phyloP scores from a whole-genome alignment of 768 basidiomycete genomes.

The Tylopilus cervinicoccineus region DNA sequence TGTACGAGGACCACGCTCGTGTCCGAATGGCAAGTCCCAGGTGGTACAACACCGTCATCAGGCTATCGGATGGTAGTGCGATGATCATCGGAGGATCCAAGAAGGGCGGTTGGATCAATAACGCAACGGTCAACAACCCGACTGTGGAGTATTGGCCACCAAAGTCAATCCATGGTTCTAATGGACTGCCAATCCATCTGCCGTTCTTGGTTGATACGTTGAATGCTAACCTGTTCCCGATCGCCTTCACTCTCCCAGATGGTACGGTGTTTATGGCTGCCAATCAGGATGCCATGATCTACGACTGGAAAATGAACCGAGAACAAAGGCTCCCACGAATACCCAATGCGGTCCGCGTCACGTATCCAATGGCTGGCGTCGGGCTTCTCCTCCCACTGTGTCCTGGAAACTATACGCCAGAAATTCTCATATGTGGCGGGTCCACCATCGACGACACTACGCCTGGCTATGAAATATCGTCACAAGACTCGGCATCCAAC shows the following conservation, averaged over 20 bases:
- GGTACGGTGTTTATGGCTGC: slow-evolving; percentile 73
- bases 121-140: slow-evolving; percentile 74
- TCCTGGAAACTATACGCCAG: slow-evolving; percentile 60
- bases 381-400: slow-evolving; percentile 70
- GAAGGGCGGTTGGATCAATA: slow-evolving; percentile 86
- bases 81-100: slow-evolving; percentile 81
- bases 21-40: slow-evolving; percentile 74
- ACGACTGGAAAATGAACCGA: slow-evolving; percentile 63
- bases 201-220: slow-evolving; percentile 67
- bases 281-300: slow-evolving; percentile 75
- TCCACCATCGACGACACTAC: slow-evolving; percentile 59
- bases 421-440: slow-evolving; percentile 76
- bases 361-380: slow-evolving; percentile 79
- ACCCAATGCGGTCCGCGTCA: slow-evolving; percentile 76
- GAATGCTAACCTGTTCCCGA: slow-evolving; percentile 80
- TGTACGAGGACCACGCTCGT: slow-evolving; percentile 60
- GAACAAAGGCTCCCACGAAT: slow-evolving; percentile 62
- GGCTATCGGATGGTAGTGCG: slow-evolving; percentile 72
- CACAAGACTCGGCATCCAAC: slow-evolving; percentile 66
- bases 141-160: slow-evolving; percentile 82
- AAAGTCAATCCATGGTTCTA: slow-evolving; percentile 62
- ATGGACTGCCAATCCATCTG: slow-evolving; percentile 62
- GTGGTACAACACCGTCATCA: slow-evolving; percentile 75
- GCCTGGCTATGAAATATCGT: slow-evolving; percentile 60
- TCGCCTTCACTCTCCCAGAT: slow-evolving; percentile 68